A percentile compares a stretch with the other conserved stretches of the same genome.
These are phyloP conservation scores for Ramaria sp. DNA, from an alignment of 768 basidiomycete genomes.

Conservation along the genomic window DNA sequence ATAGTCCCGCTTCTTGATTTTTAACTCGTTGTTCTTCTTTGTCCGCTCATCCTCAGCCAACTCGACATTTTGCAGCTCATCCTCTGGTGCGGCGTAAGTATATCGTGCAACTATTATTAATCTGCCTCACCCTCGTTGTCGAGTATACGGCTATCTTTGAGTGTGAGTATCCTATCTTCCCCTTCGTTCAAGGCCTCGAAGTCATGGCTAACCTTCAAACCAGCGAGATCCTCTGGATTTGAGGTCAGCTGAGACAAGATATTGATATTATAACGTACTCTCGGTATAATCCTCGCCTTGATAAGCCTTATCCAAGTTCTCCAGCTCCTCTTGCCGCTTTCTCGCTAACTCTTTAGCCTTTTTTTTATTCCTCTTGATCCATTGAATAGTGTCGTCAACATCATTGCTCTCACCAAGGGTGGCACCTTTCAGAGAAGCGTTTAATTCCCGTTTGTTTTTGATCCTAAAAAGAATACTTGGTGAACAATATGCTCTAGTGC, in stretches of 20 bases:
- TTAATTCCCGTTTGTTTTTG: slow-evolving; percentile 87
- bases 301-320: slow-evolving; percentile 70
- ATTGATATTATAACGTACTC: slow-evolving; percentile 37
- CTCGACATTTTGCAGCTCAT: slow-evolving; percentile 93
- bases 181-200: slow-evolving; percentile 88
- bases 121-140: slow-evolving; percentile 74
- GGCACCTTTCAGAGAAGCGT: slow-evolving; percentile 82
- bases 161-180: slow-evolving; percentile 88
- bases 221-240: slow-evolving; percentile 70
- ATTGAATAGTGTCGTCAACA: slow-evolving; percentile 71
- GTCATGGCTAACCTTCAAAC: slow-evolving; percentile 94
- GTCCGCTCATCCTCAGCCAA: slow-evolving; percentile 81
- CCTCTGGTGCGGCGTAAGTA: slow-evolving; percentile 46
- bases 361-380: slow-evolving; percentile 90
- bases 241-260: background rate
- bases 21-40: slow-evolving; percentile 70
- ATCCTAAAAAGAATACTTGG: slow-evolving; percentile 42
- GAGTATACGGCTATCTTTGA: slow-evolving; percentile 92
- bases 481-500: slow-evolving; percentile 12
- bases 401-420: slow-evolving; percentile 86
- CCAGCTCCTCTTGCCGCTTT: slow-evolving; percentile 73
- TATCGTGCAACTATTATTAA: background rate
- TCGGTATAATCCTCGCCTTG: slow-evolving; percentile 75
- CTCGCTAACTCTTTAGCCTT: slow-evolving; percentile 79
- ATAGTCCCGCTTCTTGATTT: slow-evolving; percentile 83